Base-by-base conservation (phyloP, 208 protist genomes). In the Wallacemonas sp. region DNA sequence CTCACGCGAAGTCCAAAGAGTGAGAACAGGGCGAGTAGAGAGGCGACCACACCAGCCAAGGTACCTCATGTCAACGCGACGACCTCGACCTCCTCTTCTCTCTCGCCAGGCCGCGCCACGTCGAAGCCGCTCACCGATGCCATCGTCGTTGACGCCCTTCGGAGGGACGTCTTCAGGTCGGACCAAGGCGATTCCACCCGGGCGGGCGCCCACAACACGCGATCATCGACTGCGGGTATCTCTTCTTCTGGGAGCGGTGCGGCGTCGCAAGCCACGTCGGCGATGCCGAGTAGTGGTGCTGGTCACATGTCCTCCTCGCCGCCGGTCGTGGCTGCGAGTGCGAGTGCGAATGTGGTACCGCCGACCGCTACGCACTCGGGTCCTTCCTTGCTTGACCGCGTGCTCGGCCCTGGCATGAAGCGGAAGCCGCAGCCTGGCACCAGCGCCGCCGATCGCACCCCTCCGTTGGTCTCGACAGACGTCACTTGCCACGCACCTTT, bases 71-170 rank as follows among this genome's bases (percentile, higher is more conserved):
- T 41, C 36, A 41, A 41, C 28, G 51, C 24, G 30, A 39, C 24
- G 17, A 31, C 51, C 19, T 26, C 24, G 21, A 33, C 46, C 46
- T 54, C 46, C 21, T 31, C 46, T 27, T 34, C 47, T 42, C 26
- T 31, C 30, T 38, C 24, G 28, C 51, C 51, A 12, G 31, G 26
- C 41, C 51, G 51, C 8, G 51, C 51, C 31, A 39, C 30, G 30
- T 58, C 51, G 30, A 58, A 58, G 30, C 51, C 28, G 31, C n/a
- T 58, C 30, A 41, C 28, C 12, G 51, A 58, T 24, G 51, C 51
- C 12, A 26, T 58, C 5, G 51, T 58, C 12, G 51, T 58, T 9
- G 51, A 58, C 22, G 51, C 22, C 9, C 51, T 58, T 6, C 51
- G 51, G 30, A 14, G 30, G 3, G 51, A 58, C 12, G 24, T 55